Evolutionary conservation across 305 asterid genomes (phyloP).

Genomic region (Rubia balearica): DNA sequence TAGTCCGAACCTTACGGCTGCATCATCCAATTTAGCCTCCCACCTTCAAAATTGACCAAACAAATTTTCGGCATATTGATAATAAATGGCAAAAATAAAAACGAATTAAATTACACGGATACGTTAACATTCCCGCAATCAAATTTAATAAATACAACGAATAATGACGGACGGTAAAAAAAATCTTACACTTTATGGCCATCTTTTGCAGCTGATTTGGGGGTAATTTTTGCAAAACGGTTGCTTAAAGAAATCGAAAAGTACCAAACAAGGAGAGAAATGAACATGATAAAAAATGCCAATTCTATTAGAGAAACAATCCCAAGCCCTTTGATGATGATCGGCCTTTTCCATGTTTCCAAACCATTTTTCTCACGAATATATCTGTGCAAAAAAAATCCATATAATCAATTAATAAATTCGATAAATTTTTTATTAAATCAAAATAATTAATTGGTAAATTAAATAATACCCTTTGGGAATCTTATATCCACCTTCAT

Average conservation of each 20-base stretch:
- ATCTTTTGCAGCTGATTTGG: conserved; percentile 40
- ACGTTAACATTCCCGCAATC: too few species aligned
- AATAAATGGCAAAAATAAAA: too few species aligned
- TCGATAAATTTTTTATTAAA: not conserved
- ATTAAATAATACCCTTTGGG: conserved; percentile 20
- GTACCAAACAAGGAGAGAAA: conserved; percentile 67
- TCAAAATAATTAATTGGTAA: not conserved
- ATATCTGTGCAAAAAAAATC: conserved; percentile 14
- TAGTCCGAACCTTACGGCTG: conserved; percentile 54
- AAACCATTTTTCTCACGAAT: conserved; percentile 22
- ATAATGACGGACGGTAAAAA: not conserved
- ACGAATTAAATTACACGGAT: too few species aligned
- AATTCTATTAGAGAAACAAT: conserved; percentile 70
- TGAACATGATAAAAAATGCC: conserved; percentile 58
- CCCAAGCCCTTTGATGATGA: conserved; percentile 66
- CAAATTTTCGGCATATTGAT: not conserved
- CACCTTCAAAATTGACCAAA: conserved; percentile 40
- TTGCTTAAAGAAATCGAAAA: conserved; percentile 38
- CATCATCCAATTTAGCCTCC: conserved; percentile 51
- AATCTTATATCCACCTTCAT: not conserved
- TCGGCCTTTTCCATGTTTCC: conserved; percentile 58
- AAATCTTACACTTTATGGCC: conserved; percentile 57
- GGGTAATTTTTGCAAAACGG: conserved; percentile 41
- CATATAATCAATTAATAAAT: not conserved
- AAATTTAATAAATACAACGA: too few species aligned